Evolutionary conservation across 371 early-diverging fungal genomes (phyloP), one percentile per base, ranked within the genome.

Genomic region (Syncephalis plumigaleata): DNA sequence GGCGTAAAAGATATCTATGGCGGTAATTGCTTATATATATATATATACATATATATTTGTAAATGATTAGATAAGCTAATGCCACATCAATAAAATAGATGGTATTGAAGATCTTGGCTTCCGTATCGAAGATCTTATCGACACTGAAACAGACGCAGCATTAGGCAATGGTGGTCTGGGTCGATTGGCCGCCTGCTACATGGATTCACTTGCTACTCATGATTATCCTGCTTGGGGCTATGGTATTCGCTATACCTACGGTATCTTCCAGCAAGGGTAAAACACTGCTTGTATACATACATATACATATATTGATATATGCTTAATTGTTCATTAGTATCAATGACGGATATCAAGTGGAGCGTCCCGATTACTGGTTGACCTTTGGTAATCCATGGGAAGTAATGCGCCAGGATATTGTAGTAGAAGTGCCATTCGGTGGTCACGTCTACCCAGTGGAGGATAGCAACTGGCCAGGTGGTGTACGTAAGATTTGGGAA

Each of bases 81-180:
- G 31, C 31, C 31, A 31, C 4, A 7, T 31, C 7, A 7, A 7
- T 4, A 7, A 38, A 11, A 40, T 50, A 57, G 60, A 67, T 45
- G 75, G 79, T 45, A 55, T 81, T 13, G 51, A 67, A 20, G 65
- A 75, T 17, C 68, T 91, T 8, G 92, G 92, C 13, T 91, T 90
- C 68, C 58, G 66, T 27, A 63, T 92, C 55, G 91, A 92, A 57
- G 91, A 91, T 52, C 57, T 85, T 42, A 64, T 92, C 39, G 79
- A 75, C 46, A 77, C 91, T 56, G 92, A 92, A 63, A 70, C 71
- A 45, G 92, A 92, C 57, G 91, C 92, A 15, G 92, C 90, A 9
- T 73, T 92, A 23, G 92, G 92, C 39, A 92, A 92, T 59, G 92
- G 92, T 54, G 92, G 92, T 56, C 66, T 92, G 1, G 88, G 88